Evolutionary conservation across 169 alveolate genomes (phyloP), one percentile per base, ranked within the genome.

Genomic region (Plasmodium gallinaceum): DNA sequence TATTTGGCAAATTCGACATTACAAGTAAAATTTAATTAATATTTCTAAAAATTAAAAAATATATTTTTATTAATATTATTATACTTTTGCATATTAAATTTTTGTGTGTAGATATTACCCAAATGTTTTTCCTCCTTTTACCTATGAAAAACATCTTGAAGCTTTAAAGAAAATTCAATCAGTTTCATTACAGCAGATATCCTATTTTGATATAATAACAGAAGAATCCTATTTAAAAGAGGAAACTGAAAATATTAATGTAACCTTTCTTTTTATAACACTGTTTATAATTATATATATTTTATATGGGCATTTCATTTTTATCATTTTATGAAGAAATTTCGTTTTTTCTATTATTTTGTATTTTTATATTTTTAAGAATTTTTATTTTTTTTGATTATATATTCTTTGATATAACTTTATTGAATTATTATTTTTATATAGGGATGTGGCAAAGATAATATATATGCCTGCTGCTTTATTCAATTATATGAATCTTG

Each of bases 141-240:
- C 90, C 20, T 68, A 42, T 54, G 90, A 80, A 52, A 80, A 69
- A 54, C 90, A 80, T 42, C 45, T 80, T n/a, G 90, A 80, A 26
- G 90, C 83, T 45, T 54, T 80, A 80, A 80, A 80, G 48, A 80
- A 57, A 80, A 80, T 80, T 46, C 90, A 80, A 18, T 80, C 90
- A 18, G 72, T 42, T 60, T 80, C 90, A 18, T 69, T 80, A 54
- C 90, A 80, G 26, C 85, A 80, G 6, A 60, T 80, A 68, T 68
- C 90, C n/a, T 18, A 52, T 58, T 80, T 80, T 68, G 83, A 68
- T 42, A 80, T 80, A 20, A 80, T 80, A 80, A 61, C 73, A 8
- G 90, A 80, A 61, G 90, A 80, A 46, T 60, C 90, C 6, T 80
- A 80, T 45, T 68, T 80, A 54, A 80, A 68, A 62, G 73, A 68